Evolutionary conservation across 2,329 filamentous ascomycete species (phyloP), one percentile per base, ranked within the genome.

Genomic region (Alternaria consortialis): DNA sequence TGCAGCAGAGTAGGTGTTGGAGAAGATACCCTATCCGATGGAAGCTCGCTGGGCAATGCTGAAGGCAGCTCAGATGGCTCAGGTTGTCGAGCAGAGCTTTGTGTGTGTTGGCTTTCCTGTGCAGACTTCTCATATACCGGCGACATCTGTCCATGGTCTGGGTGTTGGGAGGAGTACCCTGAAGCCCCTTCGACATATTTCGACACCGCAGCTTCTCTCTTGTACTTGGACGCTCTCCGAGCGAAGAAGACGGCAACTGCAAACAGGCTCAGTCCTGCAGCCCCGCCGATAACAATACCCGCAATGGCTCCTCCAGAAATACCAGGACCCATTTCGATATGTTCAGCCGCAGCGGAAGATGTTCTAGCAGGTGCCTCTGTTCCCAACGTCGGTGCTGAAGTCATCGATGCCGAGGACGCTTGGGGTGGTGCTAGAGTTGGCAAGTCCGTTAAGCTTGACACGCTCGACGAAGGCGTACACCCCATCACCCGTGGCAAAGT

Each of bases 201-300:
- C 17, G 32, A 9, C 7, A 8, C 12, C 9, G 23, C 5, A 23
- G 25, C 50, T n/a, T 50, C n/a, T 34, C 36, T 46, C 27, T 50
- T 59, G 11, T 59, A 55, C 12, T 31, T 40, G 6, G 23, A 20
- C 3, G 44, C 37, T 43, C 51, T 56, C 27, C 71, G 37, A 7
- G 60, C 17, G 56, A 65, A 62, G 56, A 65, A 65, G 29, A 63
- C 44, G 29, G 60, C 52, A 11, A 56, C 58, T 29, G 63, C 34
- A 23, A 73, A 43, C 29, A 64, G 20, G 2, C 54, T 57, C 40
- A 71, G 55, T 20, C 53, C 59, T 13, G 52, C 50, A n/a, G 66
- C 31, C 8, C 44, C 53, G 34, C 67, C 65, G 31, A 73, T 51
- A 6, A 56, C 54, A 12, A 67, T 63, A 27, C 65, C 67, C 20